Conservation (phyloP, 768 basidiomycete species). For the Coprinellus micaceus region DNA sequence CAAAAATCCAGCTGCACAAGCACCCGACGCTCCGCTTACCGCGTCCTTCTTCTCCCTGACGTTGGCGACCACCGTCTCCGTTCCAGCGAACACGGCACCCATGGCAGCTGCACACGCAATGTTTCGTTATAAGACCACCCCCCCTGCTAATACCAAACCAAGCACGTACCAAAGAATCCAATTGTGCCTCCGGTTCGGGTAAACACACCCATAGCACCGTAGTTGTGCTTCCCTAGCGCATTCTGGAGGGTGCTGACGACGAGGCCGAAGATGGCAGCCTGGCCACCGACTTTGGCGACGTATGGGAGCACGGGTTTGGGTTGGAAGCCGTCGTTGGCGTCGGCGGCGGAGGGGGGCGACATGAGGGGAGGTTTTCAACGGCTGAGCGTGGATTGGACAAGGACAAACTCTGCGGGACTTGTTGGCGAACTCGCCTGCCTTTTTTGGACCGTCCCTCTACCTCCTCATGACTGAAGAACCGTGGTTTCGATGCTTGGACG, state of each 20-base stretch:
- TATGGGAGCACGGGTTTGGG: conserved; percentile 54
- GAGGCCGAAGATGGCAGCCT: conserved; percentile 61
- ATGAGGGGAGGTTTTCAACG: conserved; percentile 29
- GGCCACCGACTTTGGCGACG: conserved; percentile 56
- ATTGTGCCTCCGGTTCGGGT: conserved; percentile 87
- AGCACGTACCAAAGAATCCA: conserved; percentile 81
- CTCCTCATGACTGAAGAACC: conserved; percentile 13
- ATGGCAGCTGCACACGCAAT: conserved; percentile 62
- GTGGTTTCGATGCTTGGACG: conserved; percentile 36
- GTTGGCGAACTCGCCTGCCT: conserved; percentile 27
- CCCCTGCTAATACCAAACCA: neutral
- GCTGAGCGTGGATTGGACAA: conserved; percentile 25
- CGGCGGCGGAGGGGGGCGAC: conserved; percentile 28
- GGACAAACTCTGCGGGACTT: conserved; percentile 13
- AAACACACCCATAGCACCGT: conserved; percentile 81
- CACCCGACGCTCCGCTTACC: conserved; percentile 79
- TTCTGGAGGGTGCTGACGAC: conserved; percentile 73
- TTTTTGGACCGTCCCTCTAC: conserved; percentile 20
- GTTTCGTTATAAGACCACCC: conserved; percentile 2
- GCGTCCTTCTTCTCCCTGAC: conserved; percentile 74
- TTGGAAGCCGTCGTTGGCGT: conserved; percentile 27
- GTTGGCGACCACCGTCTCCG: conserved; percentile 80
- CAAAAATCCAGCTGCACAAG: conserved; percentile 90
- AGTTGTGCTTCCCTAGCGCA: conserved; percentile 70
- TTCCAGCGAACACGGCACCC: conserved; percentile 82